These are phyloP conservation scores for Calamus simplicifolius DNA, from an alignment of 176 grass and related monocot species.

Conservation along the genomic window DNA sequence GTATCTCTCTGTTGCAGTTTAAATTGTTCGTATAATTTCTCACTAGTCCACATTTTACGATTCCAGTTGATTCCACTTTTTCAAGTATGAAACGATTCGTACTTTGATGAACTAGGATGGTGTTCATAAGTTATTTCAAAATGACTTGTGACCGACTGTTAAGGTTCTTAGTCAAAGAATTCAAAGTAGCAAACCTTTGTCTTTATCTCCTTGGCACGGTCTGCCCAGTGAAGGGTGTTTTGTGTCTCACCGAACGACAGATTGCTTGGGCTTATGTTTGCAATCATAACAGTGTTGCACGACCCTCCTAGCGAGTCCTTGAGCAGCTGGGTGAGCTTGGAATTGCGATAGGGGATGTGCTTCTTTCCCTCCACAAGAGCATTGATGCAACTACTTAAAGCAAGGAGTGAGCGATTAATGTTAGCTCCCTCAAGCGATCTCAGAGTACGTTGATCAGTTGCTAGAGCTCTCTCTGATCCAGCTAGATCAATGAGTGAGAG, in stretches of 20 bases:
- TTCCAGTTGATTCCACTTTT: too few relatives aligned
- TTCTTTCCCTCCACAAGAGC: conserved; percentile 94
- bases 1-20: too few relatives aligned
- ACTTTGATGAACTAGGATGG: too few relatives aligned
- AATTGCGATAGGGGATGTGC: conserved; percentile 94
- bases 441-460: conserved; percentile 75
- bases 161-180: background rate
- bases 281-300: conserved; percentile 96
- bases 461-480: conserved; percentile 91
- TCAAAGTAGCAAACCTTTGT: conserved; percentile 48
- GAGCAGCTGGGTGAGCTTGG: conserved; percentile 86
- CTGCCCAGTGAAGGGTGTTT: conserved; percentile 97
- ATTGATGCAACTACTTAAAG: conserved; percentile 88
- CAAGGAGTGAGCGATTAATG: conserved; percentile 91
- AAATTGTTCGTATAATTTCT: too few relatives aligned
- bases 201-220: conserved; percentile 98
- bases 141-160: too few relatives aligned
- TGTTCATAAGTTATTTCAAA: too few relatives aligned
- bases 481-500: conserved; percentile 92
- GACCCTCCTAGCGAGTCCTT: conserved; percentile 93
- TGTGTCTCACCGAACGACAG: conserved; percentile 84
- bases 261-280: conserved; percentile 72
- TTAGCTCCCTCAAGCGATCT: conserved; percentile 89
- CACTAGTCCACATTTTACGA: too few relatives aligned
- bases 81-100: too few relatives aligned